Conservation (phyloP, 345 rosid species). For the Populus pruinosa region DNA sequence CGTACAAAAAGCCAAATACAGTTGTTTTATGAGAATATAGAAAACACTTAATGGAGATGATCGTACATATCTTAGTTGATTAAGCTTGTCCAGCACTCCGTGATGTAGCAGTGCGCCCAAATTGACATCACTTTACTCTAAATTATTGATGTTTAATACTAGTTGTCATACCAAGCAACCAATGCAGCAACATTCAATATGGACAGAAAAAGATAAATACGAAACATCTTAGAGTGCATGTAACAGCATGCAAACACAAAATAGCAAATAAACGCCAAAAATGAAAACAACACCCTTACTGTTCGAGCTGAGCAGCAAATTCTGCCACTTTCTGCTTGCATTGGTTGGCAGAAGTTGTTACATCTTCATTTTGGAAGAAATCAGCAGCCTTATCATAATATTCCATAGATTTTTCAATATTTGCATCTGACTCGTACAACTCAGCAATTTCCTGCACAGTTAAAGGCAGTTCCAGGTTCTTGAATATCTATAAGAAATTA, state of each 20-base stretch:
- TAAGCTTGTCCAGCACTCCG: not conserved
- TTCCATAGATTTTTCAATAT: constrained; percentile 27
- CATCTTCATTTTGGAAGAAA: constrained; percentile 47
- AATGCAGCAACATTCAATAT: not conserved
- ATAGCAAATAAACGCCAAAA: not conserved
- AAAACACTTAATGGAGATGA: not conserved
- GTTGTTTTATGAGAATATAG: not conserved
- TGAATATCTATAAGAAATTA: not conserved
- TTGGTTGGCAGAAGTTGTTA: constrained; percentile 90
- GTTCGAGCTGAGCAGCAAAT: constrained; percentile 84
- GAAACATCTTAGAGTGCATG: not conserved
- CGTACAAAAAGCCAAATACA: not conserved
- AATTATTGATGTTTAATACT: not conserved
- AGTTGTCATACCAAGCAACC: not conserved
- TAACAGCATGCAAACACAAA: not conserved
- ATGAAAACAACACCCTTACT: constrained; percentile 45
- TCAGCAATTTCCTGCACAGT: constrained; percentile 30
- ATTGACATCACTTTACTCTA: not conserved
- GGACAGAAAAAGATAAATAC: not conserved
- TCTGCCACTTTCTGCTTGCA: constrained; percentile 98
- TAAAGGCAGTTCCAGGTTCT: not conserved
- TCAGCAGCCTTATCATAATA: constrained; percentile 31
- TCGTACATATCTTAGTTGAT: not conserved
- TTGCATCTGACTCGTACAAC: constrained; percentile 26
- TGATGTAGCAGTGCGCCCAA: not conserved